These are phyloP conservation scores for Penicillium canescens DNA, from an alignment of 495 filamentous ascomycete genomes.

Conservation along the genomic window DNA sequence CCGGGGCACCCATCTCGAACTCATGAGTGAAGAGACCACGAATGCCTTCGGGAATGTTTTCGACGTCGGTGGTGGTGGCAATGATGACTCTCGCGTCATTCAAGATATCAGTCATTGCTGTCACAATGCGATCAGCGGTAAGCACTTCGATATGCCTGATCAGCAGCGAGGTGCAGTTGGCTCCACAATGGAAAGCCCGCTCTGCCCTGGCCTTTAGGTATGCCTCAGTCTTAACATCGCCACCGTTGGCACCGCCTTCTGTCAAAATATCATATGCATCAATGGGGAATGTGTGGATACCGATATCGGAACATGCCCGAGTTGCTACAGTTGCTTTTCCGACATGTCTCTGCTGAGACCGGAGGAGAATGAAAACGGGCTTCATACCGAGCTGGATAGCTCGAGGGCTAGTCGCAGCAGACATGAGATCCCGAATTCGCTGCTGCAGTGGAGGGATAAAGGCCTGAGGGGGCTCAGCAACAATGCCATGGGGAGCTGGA, in stretches of 20 bases:
- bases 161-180: constrained; percentile 78
- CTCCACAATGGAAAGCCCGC: constrained; percentile 82
- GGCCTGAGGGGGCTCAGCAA: constrained; percentile 45
- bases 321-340: constrained; percentile 78
- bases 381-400: constrained; percentile 85
- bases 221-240: constrained; percentile 90
- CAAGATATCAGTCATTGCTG: constrained; percentile 78
- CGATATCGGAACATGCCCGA: constrained; percentile 82
- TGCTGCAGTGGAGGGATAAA: constrained; percentile 69
- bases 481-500: constrained; percentile 42
- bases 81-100: constrained; percentile 74
- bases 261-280: constrained; percentile 92
- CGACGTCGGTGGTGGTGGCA: constrained; percentile 91
- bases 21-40: constrained; percentile 93
- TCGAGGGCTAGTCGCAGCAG: constrained; percentile 83
- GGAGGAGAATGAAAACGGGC: constrained; percentile 81
- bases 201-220: constrained; percentile 86
- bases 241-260: constrained; percentile 80
- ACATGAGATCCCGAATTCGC: constrained; percentile 79
- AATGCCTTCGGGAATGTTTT: constrained; percentile 87
- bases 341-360: constrained; percentile 87
- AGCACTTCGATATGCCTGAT: constrained; percentile 87
- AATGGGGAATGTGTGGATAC: constrained; percentile 84
- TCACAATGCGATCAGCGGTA: constrained; percentile 83
- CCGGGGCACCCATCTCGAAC: constrained; percentile 88